Evolutionary conservation across 805 yeast species (phyloP).

Genomic region (Wickerhamiella parazyma): DNA sequence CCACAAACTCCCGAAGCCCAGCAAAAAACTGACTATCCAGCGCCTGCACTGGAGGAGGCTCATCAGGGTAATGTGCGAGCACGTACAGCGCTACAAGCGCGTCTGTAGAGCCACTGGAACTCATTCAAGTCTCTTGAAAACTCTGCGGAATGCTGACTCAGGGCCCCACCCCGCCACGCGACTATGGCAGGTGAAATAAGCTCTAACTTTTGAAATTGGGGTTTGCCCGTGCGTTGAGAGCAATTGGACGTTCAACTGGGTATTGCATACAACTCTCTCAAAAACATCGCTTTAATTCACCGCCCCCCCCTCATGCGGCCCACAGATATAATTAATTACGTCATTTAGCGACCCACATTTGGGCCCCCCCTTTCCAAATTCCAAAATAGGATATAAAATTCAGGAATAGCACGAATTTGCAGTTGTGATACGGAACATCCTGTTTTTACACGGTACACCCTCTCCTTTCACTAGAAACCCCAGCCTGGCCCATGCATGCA

Average conservation of each 20-base stretch:
- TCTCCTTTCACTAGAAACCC: neutral
- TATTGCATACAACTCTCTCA: too few relatives aligned
- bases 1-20: neutral
- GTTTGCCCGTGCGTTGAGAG: neutral
- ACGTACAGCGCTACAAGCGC: slow-evolving; percentile 6
- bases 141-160: neutral
- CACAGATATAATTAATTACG: too few relatives aligned
- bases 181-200: neutral
- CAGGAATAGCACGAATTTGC: too few relatives aligned
- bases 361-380: too few relatives aligned
- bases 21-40: slow-evolving; percentile 2
- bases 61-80: slow-evolving; percentile 2
- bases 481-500: neutral
- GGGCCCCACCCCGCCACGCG: neutral
- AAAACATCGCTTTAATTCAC: too few relatives aligned
- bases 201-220: too few relatives aligned
- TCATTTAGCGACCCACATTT: too few relatives aligned
- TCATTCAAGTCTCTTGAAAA: neutral
- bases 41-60: slow-evolving; percentile 5
- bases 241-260: neutral
- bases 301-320: too few relatives aligned
- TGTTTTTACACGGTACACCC: too few relatives aligned
- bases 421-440: too few relatives aligned
- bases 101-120: slow-evolving; percentile 3
- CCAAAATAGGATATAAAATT: too few relatives aligned